Evolutionary conservation across 2,329 filamentous ascomycete species (phyloP).

Genomic region (Thielaviopsis cerberus): DNA sequence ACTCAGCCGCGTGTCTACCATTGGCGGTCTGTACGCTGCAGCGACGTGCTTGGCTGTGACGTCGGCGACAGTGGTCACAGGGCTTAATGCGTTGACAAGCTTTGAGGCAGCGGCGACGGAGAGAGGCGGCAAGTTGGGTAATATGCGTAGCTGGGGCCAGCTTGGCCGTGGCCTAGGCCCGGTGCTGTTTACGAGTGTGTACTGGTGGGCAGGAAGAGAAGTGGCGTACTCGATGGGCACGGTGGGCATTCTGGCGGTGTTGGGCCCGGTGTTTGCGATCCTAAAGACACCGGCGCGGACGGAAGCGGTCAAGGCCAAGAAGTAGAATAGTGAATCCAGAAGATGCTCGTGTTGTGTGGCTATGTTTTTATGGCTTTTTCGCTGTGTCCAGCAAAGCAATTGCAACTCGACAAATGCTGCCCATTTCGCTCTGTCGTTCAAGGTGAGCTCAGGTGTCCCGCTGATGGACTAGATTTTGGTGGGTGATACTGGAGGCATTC

Average conservation of each 20-base stretch:
- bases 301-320: not conserved
- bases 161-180: constrained; percentile 74
- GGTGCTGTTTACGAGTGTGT: constrained; percentile 78
- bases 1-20: constrained; percentile 49
- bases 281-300: constrained; percentile 41
- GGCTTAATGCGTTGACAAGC: constrained; percentile 76
- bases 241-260: constrained; percentile 59
- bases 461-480: no score
- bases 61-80: constrained; percentile 85
- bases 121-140: constrained; percentile 70
- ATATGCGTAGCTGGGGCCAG: constrained; percentile 67
- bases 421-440: no score
- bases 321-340: no score
- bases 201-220: constrained; percentile 94
- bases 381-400: no score
- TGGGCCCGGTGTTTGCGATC: constrained; percentile 48
- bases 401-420: no score
- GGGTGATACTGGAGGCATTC: no score
- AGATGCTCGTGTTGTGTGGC: no score
- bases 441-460: no score
- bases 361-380: no score
- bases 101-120: constrained; percentile 70
- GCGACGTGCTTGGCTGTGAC: constrained; percentile 75
- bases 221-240: constrained; percentile 69
- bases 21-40: constrained; percentile 58